Evolutionary conservation across 257 asterid genomes (phyloP).

Genomic region (Penstemon eatonii): DNA sequence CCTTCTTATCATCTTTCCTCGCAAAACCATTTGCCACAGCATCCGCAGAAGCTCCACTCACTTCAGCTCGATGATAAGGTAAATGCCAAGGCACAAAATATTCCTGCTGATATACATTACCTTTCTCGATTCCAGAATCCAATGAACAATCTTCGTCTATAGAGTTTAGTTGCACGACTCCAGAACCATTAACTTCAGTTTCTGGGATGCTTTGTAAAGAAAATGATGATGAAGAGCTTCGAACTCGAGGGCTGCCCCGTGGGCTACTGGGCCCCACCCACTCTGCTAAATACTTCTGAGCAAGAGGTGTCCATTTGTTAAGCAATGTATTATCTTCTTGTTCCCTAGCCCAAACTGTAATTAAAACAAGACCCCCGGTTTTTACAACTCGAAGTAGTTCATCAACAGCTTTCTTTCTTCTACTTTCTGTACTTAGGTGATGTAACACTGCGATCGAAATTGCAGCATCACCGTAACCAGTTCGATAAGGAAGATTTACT

Average conservation of each 20-base stretch:
- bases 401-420: conserved; percentile 87
- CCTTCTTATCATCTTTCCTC: conserved; percentile 92
- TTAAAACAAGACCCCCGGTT: conserved; percentile 71
- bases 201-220: conserved; percentile 81
- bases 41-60: conserved; percentile 76
- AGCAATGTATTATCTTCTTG: conserved; percentile 79
- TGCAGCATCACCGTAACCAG: conserved; percentile 88
- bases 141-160: conserved; percentile 25
- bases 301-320: conserved; percentile 91
- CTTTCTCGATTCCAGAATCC: conserved; percentile 30
- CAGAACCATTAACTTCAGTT: conserved; percentile 48
- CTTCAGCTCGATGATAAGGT: conserved; percentile 96
- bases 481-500: conserved; percentile 81
- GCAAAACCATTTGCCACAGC: conserved; percentile 88
- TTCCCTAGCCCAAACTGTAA: conserved; percentile 99
- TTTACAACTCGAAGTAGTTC: conserved; percentile 82
- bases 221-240: conserved; percentile 49
- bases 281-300: conserved; percentile 68
- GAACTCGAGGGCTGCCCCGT: conserved; percentile 66
- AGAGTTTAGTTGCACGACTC: conserved; percentile 24
- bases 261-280: conserved; percentile 96
- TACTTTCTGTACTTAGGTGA: conserved; percentile 83
- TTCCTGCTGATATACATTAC: conserved; percentile 61
- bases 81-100: conserved; percentile 98
- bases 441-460: conserved; percentile 96